Base-by-base conservation (phyloP, 441 rosid species). In the Bocquillonia castaneifolia region DNA sequence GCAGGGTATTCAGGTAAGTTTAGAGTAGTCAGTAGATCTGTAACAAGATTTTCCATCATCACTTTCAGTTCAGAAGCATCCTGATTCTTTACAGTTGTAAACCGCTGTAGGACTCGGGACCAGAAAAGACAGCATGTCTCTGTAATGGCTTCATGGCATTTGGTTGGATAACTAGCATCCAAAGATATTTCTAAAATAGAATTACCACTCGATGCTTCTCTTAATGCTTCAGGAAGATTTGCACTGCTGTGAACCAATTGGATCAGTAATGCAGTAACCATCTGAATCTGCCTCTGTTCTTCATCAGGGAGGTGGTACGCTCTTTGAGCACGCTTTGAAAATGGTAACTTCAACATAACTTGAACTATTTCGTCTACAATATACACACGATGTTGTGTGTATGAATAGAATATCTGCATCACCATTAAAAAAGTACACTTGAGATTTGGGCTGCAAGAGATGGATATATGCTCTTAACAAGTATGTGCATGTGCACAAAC, bases 211-310 rank as follows among this genome's bases (percentile, higher is more conserved):
- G 96, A 78, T 63, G 86, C 86, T 75, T 83, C 83, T 80, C 87
- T 85, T 68, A 91, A 64, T 70, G 87, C 80, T 74, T 89, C 90
- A 76, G 98, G 99, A 79, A 92, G 92, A 82, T 80, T 89, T 64
- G 93, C 93, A 76, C 97, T 87, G 77, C 81, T 79, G 74, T 92
- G 97, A 80, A 92, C 97, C 85, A 95, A 83, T 80, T 95, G 99
- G 81, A 95, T 86, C 69, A 95, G 85, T 80, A 95, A 78, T 70
- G 98, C 98, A 39, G 96, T 84, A 67, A 92, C 80, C 96, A 91
- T 92, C 80, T 95, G 99, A 80, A 95, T 95, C 81, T 95, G 99
- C 79, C 88, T 88, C 72, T 95, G 97, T 74, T 95, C 99, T 82
- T 95, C 99, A 81, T 92, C 98, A 60, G 97, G 98, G 20, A 95